Percentiles rank a stretch among this genome's conserved stretches.
Conservation (phyloP, 2,329 filamentous ascomycete genomes). For the Ophidiomyces ophidiicola region DNA sequence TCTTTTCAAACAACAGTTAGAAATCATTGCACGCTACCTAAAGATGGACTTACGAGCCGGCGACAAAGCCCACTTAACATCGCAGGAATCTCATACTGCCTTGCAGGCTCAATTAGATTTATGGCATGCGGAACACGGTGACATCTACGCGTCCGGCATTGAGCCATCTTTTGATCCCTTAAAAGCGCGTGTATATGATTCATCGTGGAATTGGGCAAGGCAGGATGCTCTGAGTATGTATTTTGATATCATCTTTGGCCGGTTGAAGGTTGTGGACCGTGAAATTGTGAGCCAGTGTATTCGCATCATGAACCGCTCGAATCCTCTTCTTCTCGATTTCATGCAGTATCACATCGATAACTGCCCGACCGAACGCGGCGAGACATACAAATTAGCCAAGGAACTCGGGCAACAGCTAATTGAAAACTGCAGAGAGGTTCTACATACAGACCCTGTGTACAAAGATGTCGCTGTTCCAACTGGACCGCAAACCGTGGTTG, state of each 20-base stretch:
- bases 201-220: conserved; percentile 97
- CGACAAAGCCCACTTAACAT: conserved; percentile 79
- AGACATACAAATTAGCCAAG: conserved; percentile 97
- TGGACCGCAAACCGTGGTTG: conserved; percentile 82
- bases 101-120: conserved; percentile 88
- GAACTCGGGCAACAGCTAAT: conserved; percentile 86
- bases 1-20: conserved; percentile 95
- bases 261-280: conserved; percentile 81
- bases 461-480: conserved; percentile 93
- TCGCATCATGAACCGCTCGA: conserved; percentile 97
- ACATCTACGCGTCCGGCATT: conserved; percentile 90
- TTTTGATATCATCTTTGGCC: conserved; percentile 96
- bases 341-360: conserved; percentile 99
- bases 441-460: conserved; percentile 73
- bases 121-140: conserved; percentile 90
- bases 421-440: conserved; percentile 90
- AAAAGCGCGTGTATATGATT: conserved; percentile 94
- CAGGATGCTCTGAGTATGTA: conserved; percentile 98
- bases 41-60: conserved; percentile 96
- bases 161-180: conserved; percentile 85
- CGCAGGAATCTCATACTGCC: conserved; percentile 72
- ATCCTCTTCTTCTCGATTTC: conserved; percentile 88
- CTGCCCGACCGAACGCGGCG: conserved; percentile 88
- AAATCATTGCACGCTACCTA: conserved; percentile 86
- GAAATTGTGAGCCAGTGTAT: conserved; percentile 99